Percentiles rank a stretch among this genome's conserved stretches.
Conservation (phyloP, 148 eudicot species). For the Beta vulgaris region DNA sequence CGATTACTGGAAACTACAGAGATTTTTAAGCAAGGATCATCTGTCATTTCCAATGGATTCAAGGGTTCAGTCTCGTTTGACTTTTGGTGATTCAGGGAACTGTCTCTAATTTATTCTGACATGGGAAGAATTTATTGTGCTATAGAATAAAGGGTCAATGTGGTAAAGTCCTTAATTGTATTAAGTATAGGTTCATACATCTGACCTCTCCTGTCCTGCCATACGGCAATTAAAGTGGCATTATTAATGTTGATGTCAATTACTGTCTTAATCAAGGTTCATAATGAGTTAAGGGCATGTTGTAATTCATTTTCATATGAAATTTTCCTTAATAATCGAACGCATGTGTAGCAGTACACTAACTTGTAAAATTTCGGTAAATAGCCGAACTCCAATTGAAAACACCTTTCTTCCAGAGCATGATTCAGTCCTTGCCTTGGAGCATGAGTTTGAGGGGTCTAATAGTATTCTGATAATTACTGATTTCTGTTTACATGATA, state of each 20-base stretch:
- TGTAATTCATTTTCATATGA: neutral
- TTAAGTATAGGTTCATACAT: neutral
- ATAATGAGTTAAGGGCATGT: neutral
- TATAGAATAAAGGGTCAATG: neutral
- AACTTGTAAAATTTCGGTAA: too few relatives aligned
- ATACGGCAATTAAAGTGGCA: too few relatives aligned
- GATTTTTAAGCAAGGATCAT: neutral
- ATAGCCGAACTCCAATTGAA: neutral
- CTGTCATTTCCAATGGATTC: neutral
- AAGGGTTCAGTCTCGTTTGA: neutral
- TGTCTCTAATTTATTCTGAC: neutral
- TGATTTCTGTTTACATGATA: neutral
- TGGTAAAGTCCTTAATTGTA: neutral
- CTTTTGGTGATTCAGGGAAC: neutral
- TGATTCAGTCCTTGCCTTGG: neutral
- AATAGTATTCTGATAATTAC: neutral
- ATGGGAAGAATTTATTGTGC: neutral
- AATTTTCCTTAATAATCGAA: too few relatives aligned
- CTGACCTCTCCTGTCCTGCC: neutral
- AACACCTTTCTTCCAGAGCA: neutral
- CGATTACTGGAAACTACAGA: too few relatives aligned
- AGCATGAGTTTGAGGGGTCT: neutral
- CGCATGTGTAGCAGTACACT: too few relatives aligned
- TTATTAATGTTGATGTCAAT: neutral
- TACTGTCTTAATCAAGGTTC: neutral